Evolutionary conservation across 2,329 filamentous ascomycete species (phyloP).

Genomic region (Coniochaeta sp.): DNA sequence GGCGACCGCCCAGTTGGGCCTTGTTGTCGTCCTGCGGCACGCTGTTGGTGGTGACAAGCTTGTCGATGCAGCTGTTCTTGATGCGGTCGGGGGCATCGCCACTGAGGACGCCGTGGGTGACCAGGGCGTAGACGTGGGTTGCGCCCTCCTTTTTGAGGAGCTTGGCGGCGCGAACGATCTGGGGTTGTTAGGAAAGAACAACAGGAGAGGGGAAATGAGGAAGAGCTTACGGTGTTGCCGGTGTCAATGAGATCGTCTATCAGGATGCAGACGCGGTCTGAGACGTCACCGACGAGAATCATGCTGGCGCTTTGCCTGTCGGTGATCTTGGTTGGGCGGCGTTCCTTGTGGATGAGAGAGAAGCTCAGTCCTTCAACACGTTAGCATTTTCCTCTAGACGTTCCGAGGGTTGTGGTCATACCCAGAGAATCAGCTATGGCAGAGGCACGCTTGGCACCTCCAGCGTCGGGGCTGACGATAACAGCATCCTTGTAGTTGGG

Average conservation of each 20-base stretch:
- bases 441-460: slow-evolving; percentile 91
- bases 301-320: slow-evolving; percentile 76
- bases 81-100: slow-evolving; percentile 91
- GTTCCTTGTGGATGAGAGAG: slow-evolving; percentile 87
- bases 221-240: slow-evolving; percentile 61
- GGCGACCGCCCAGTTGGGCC: slow-evolving; percentile 63
- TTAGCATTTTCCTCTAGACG: background rate
- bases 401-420: background rate
- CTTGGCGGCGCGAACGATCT: slow-evolving; percentile 88
- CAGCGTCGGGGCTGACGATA: slow-evolving; percentile 92
- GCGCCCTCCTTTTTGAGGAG: slow-evolving; percentile 94
- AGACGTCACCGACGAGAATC: slow-evolving; percentile 75
- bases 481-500: slow-evolving; percentile 81
- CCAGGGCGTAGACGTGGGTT: slow-evolving; percentile 76
- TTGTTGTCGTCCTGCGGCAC: slow-evolving; percentile 81
- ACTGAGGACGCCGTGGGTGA: slow-evolving; percentile 92
- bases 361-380: slow-evolving; percentile 57
- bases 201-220: too few relatives aligned
- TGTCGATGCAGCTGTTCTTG: slow-evolving; percentile 87
- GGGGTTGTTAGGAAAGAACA: background rate
- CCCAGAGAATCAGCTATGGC: slow-evolving; percentile 92
- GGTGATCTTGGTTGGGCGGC: slow-evolving; percentile 62
- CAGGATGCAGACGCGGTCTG: slow-evolving; percentile 69
- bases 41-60: slow-evolving; percentile 90
- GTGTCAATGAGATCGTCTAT: slow-evolving; percentile 95